phyloP scores from a whole-genome alignment of 2,329 filamentous ascomycete species.

The Domatiomyces catenatus region DNA sequence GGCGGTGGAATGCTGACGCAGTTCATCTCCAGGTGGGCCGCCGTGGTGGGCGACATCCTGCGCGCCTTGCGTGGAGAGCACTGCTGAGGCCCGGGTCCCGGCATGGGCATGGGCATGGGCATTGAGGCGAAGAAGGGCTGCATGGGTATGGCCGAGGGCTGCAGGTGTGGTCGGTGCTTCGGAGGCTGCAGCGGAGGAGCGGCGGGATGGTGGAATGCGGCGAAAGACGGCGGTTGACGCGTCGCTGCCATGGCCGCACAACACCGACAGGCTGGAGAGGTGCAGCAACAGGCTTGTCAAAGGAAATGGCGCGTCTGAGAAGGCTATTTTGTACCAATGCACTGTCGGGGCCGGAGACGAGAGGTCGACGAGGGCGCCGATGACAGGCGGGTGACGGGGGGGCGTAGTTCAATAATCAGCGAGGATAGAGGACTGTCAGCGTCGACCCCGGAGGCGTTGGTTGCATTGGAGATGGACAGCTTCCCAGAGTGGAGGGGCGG shows the following conservation, averaged over 20 bases:
- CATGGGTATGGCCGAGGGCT: conserved; percentile 38
- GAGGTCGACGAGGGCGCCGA: not conserved
- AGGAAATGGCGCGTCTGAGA: not conserved
- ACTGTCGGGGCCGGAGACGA: not conserved
- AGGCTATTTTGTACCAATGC: not conserved
- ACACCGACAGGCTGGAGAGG: not conserved
- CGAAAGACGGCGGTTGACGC: conserved; percentile 32
- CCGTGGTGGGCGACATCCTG: conserved; percentile 44
- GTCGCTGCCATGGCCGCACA: conserved; percentile 16
- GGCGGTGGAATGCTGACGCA: conserved; percentile 45
- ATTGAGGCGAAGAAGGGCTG: conserved; percentile 25
- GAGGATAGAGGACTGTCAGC: not conserved
- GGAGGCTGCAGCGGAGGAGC: conserved; percentile 23
- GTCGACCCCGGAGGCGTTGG: not conserved
- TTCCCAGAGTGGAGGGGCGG: not conserved
- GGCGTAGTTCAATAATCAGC: not conserved
- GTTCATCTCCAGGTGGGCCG: conserved; percentile 45
- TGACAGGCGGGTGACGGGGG: not conserved
- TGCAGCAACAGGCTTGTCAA: not conserved
- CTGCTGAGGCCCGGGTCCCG: conserved; percentile 28
- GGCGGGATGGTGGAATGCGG: conserved; percentile 44
- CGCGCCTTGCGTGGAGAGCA: conserved; percentile 47
- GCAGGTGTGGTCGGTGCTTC: conserved; percentile 27
- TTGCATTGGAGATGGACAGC: not conserved
- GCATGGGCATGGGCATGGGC: conserved; percentile 49